Evolutionary conservation across 169 alveolate species (phyloP).

Genomic region (Theileria orientalis): DNA sequence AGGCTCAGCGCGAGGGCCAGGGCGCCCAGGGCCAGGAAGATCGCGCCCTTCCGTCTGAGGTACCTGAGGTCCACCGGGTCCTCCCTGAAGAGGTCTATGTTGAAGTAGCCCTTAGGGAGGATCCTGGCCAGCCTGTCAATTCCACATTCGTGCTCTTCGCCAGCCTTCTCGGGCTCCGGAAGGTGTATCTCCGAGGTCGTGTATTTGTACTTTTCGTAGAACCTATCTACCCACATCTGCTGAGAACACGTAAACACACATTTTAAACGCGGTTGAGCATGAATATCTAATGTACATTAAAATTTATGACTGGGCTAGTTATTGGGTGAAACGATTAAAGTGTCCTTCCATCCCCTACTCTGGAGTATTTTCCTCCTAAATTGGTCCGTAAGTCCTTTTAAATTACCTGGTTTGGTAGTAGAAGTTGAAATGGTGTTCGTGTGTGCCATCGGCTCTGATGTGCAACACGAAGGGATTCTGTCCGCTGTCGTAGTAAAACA

Average conservation of each 20-base stretch:
- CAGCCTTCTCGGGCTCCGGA: slow-evolving; percentile 13
- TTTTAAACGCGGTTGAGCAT: background rate
- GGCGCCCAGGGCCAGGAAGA: slow-evolving; percentile 3
- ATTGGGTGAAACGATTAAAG: slow-evolving; percentile 27
- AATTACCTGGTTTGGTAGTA: slow-evolving; percentile 29
- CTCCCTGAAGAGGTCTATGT: slow-evolving; percentile 12
- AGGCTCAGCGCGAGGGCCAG: slow-evolving; percentile 2
- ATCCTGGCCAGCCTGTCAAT: slow-evolving; percentile 13
- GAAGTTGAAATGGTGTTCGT: slow-evolving; percentile 27
- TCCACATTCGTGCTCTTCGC: slow-evolving; percentile 23
- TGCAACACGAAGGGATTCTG: slow-evolving; percentile 15
- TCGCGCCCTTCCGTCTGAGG: slow-evolving; percentile 17
- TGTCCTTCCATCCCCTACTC: slow-evolving; percentile 30
- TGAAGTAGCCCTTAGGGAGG: slow-evolving; percentile 18
- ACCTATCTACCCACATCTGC: slow-evolving; percentile 14
- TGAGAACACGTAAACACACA: background rate
- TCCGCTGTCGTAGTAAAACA: slow-evolving; percentile 11
- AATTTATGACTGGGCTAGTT: background rate
- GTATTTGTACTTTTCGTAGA: slow-evolving; percentile 6
- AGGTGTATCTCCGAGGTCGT: slow-evolving; percentile 4
- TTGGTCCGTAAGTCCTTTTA: background rate
- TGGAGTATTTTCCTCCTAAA: slow-evolving; percentile 20
- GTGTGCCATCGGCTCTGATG: slow-evolving; percentile 13
- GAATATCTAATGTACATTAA: background rate
- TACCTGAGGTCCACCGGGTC: background rate